Percentiles rank a stretch among this genome's conserved stretches.
Evolutionary conservation across 2,329 filamentous ascomycete species (phyloP).

Genomic region (Clathrospora elynae): DNA sequence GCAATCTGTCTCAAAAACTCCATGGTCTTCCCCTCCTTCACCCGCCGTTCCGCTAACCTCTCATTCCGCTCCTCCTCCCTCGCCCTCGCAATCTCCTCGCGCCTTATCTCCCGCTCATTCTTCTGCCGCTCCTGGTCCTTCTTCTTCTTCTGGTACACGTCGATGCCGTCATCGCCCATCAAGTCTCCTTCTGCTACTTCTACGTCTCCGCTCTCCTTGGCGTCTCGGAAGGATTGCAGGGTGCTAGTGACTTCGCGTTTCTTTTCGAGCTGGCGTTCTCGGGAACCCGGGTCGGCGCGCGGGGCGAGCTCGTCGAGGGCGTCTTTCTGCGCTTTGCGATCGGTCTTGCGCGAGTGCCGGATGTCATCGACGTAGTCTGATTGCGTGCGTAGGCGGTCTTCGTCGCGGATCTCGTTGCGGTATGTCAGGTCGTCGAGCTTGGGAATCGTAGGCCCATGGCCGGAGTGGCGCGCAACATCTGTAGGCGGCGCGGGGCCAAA

Average conservation of each 20-base stretch:
- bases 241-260: constrained; percentile 72
- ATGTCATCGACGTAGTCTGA: constrained; percentile 57
- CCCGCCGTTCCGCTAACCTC: constrained; percentile 68
- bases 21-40: constrained; percentile 84
- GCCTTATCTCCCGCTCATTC: constrained; percentile 79
- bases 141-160: constrained; percentile 69
- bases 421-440: constrained; percentile 74
- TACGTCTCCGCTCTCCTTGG: constrained; percentile 65
- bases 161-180: constrained; percentile 73
- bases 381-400: constrained; percentile 58
- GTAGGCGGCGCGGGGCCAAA: constrained; percentile 59
- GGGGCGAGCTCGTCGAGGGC: constrained; percentile 80
- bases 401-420: constrained; percentile 62
- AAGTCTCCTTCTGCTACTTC: constrained; percentile 76
- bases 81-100: constrained; percentile 79
- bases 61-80: constrained; percentile 80
- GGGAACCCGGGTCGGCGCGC: constrained; percentile 79
- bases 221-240: constrained; percentile 73
- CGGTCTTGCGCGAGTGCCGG: constrained; percentile 65
- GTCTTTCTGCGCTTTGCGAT: constrained; percentile 71
- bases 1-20: constrained; percentile 79
- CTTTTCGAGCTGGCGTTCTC: constrained; percentile 87
- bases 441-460: constrained; percentile 67
- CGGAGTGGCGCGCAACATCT: constrained; percentile 32
- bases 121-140: constrained; percentile 71